Base-by-base conservation (phyloP, 2,329 filamentous ascomycete species). In the Colletotrichum eleusines region DNA sequence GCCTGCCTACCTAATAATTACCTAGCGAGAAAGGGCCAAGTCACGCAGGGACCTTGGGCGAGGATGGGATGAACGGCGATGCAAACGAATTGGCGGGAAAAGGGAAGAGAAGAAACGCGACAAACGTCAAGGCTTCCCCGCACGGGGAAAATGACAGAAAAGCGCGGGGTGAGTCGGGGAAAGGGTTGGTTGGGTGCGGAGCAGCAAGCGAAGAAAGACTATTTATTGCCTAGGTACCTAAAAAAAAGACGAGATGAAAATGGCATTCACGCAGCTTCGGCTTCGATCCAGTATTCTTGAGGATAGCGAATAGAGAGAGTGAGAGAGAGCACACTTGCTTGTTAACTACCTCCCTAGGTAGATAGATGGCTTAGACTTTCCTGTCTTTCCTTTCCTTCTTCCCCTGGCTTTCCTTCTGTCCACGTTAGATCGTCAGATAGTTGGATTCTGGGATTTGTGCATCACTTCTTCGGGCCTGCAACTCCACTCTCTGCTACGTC, bases 121-220 rank as follows among this genome's bases (percentile, higher is more conserved):
- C 58, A 44, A 44, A 42, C 11, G 33, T n/a, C 35, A 31, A 20
- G 18, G 9, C n/a, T 44, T 44, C 63, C 68, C 68, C 68, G 63
- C 68, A 70, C 44, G 46, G 55, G 35, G 38, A 42, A 42, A 31
- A 26, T 8, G 46, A 20, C 6, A 38, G 44, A 35, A 42, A 28
- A 48, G 50, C 33, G 63, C 26, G 63, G 67, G 67, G 62, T 66
- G 55, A 66, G 33, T 50, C 63, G 50, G 67, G 55, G 63, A 44
- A 54, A 55, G 23, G 16, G 66, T 28, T 18, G 38, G 38, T 2
- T n/a, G 20, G 16, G 38, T 44, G 57, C 31, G 57, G 38, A 48
- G 54, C 18, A 40, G 23, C 35, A 9, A 31, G 50, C 33, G 16
- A 53, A 55, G 35, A n/a, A 48, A 46, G 57, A 42, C 26, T n/a